Conservation (phyloP, 345 rosid genomes). For the Streptanthus diversifolius region DNA sequence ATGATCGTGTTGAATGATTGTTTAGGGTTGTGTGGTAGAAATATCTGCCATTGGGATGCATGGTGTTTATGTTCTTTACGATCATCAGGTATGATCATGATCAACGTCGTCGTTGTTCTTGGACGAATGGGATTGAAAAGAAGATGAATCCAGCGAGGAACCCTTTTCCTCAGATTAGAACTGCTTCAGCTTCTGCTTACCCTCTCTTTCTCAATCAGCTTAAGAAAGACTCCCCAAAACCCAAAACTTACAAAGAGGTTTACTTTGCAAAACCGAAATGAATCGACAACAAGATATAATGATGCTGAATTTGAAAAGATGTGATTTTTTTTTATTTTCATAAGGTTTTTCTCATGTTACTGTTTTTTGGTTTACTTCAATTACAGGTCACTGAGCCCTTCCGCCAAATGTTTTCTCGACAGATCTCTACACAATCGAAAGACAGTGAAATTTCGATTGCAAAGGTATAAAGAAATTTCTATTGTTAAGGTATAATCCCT, state of each 20-base stretch:
- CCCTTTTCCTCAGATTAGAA: conserved; percentile 38
- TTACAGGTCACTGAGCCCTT: conserved; percentile 61
- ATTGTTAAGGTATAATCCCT: conserved; percentile 35
- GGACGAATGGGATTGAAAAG: conserved; percentile 39
- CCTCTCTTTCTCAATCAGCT: conserved; percentile 60
- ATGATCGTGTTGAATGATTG: neutral
- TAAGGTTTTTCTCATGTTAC: conserved; percentile 9
- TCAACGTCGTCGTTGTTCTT: conserved; percentile 46
- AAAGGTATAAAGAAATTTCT: conserved; percentile 50
- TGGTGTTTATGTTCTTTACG: conserved; percentile 62
- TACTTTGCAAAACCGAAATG: conserved; percentile 35
- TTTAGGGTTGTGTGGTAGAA: conserved; percentile 34
- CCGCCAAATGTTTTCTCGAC: conserved; percentile 61
- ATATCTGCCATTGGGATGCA: conserved; percentile 46
- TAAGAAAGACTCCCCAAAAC: conserved; percentile 53
- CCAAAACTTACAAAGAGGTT: conserved; percentile 74
- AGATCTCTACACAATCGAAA: conserved; percentile 68
- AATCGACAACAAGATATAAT: conserved; percentile 2
- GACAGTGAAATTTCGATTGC: conserved; percentile 78
- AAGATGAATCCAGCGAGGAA: conserved; percentile 24
- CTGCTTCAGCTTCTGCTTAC: conserved; percentile 63
- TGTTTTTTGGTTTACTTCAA: conserved; percentile 25
- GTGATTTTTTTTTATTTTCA: neutral
- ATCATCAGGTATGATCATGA: conserved; percentile 77
- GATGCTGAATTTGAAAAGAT: neutral